Evolutionary conservation across 31 red algal species (phyloP).

Genomic region (Odonthalia washingtoniensis): DNA sequence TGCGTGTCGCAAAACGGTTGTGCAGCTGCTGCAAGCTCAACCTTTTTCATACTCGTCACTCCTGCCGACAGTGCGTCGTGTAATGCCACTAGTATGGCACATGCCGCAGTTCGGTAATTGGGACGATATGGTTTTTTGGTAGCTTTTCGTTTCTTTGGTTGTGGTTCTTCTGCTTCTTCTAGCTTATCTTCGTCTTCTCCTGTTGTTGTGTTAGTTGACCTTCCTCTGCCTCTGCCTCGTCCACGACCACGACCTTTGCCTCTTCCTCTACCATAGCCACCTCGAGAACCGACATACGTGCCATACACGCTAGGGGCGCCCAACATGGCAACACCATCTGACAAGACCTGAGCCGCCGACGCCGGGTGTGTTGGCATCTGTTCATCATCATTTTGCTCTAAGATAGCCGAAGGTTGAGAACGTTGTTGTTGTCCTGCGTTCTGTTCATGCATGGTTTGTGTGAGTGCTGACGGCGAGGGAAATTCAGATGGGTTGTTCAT

Average conservation of each 20-base stretch:
- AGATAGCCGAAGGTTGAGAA: neutral
- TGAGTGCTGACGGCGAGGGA: neutral
- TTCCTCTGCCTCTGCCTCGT: neutral
- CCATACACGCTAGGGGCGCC: neutral
- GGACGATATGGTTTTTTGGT: conserved; percentile 49
- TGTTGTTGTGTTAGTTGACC: neutral
- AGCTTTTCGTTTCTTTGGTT: neutral
- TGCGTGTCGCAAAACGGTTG: conserved; percentile 36
- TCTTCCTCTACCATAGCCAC: neutral
- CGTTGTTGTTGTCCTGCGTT: neutral
- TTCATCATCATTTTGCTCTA: neutral
- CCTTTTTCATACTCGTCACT: conserved; percentile 22
- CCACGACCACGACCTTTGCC: conserved; percentile 4
- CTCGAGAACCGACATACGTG: neutral
- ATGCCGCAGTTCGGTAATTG: conserved; percentile 40
- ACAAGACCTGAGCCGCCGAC: too few species aligned
- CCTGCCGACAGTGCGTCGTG: conserved; percentile 33
- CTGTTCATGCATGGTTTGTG: neutral
- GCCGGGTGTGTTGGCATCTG: too few species aligned
- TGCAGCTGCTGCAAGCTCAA: conserved; percentile 29
- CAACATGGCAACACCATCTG: neutral
- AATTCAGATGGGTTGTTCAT: conserved; percentile 15
- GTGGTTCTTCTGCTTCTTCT: too few species aligned
- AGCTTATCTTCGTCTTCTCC: too few species aligned
- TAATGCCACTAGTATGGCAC: conserved; percentile 71